Base-by-base conservation (phyloP, 176 grass and related monocot species). In the Ensete glaucum region DNA sequence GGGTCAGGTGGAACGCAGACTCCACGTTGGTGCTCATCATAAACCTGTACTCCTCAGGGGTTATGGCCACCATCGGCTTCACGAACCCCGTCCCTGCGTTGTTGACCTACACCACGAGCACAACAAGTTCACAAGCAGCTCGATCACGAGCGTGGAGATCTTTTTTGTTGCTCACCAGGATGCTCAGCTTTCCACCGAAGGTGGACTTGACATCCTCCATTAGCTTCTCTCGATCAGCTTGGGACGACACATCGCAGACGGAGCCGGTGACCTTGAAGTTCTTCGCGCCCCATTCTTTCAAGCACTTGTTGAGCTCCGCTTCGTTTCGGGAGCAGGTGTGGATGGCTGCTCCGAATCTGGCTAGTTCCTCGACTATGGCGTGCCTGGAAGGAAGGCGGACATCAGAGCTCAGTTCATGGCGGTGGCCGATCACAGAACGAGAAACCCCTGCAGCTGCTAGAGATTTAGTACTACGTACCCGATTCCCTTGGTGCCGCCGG, bases 271-370 rank as follows among this genome's bases (percentile, higher is more conserved):
- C 73, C 17, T 82, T 82, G 1, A 75, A 58, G 34, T 73, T 73
- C 73, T 82, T 82, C 6, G 27, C 52, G 6, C 76, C 58, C 80
- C 71, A 82, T 14, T 76, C 50, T 22, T 67, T 62, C 29, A 83
- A 54, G 73, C 82, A 70, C 13, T 65, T 76, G 16, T 81, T 76
- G 64, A 88, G 73, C 50, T 84, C 82, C 0, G 16, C 62, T 22
- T 71, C 85, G 9, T 81, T 81, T 8, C 85, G 78, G 0, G 82
- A 53, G 43, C 85, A 88, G 12, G 82, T 88, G 82, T 88, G 85
- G 64, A 81, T 82, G 0, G 54, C 59, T 21, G 65, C 81, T 1
- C 85, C 85, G 67, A 83, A 54, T 17, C 13, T 27, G 9, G 75
- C 80, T 0, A 87, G 76, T 59, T 87, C 77, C 54, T 87, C 85